These are phyloP conservation scores for Puccinia polysora DNA, from an alignment of 1,284 basidiomycete species.

Conservation along the genomic window DNA sequence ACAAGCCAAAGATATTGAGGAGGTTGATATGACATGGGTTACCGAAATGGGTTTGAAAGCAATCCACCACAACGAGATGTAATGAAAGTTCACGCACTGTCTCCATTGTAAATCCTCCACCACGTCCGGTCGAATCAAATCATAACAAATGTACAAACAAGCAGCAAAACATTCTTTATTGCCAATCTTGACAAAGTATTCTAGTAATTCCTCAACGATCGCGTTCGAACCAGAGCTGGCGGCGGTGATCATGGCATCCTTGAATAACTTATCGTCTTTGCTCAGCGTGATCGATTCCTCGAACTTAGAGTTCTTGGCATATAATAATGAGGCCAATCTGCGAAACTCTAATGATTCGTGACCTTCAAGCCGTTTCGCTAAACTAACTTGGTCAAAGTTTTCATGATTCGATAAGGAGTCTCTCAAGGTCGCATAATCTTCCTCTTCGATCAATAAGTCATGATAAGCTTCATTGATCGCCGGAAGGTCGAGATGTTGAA, in stretches of 20 bases:
- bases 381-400: conserved; percentile 87
- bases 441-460: conserved; percentile 93
- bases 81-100: conserved; percentile 76
- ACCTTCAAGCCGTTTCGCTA: conserved; percentile 79
- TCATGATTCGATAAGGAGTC: conserved; percentile 96
- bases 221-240: conserved; percentile 72
- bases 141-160: conserved; percentile 66
- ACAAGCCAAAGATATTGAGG: conserved; percentile 44
- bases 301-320: conserved; percentile 89
- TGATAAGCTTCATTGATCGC: conserved; percentile 98
- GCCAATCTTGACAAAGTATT: conserved; percentile 74
- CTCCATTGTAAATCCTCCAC: conserved; percentile 95
- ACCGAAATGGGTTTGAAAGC: conserved; percentile 55
- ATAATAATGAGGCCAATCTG: conserved; percentile 85
- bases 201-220: conserved; percentile 86
- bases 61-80: neutral
- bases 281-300: conserved; percentile 89
- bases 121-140: conserved; percentile 80
- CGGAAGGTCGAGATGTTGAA: conserved; percentile 83
- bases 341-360: conserved; percentile 95
- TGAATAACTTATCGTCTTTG: conserved; percentile 93
- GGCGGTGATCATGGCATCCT: conserved; percentile 90
- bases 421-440: conserved; percentile 93
- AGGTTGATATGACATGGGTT: conserved; percentile 57
- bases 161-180: conserved; percentile 97